Base-by-base conservation (phyloP, 371 early-diverging fungal species). In the Apophysomyces elegans region DNA sequence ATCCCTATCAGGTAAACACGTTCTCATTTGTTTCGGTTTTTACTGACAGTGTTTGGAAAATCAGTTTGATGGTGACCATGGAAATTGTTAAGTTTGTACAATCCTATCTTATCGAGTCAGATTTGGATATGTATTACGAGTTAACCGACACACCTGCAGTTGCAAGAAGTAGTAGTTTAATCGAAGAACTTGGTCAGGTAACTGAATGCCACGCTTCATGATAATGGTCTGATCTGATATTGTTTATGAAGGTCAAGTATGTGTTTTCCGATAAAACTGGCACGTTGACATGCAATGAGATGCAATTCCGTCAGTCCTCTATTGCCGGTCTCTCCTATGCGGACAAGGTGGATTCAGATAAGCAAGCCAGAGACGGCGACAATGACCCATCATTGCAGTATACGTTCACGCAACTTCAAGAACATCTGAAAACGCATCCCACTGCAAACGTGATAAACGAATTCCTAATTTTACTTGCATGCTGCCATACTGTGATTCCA, bases 401-500 rank as follows among this genome's bases (percentile, higher is more conserved):
- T 59, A 88, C 88, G 46, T 90, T 93, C 67, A 75, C 75, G 26
- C 89, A 89, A 69, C 67, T 93, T 47, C 71, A 77, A 16, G 84
- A 87, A 41, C 88, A 92, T 61, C 73, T 91, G 4, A 84, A 84
- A 50, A 79, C 79, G 4, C 90, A 89, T 64, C 79, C 84, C 8
- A 86, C 86, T 12, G 84, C 87, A 37, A 85, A 86, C 69, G 80
- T 86, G 39, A 86, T 91, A 60, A 85, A 87, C 37, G 92, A 92
- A 71, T 93, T 92, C 64, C 78, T 93, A 67, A 90, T 89, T 11
- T 75, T 96, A n/a, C 81, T 99, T 35, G 90, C 96, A 9, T 89
- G 91, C 14, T 99, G 99, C 77, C 98, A 99, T 77, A 99, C 98
- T 5, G 99, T 99, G 13, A 96, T 98, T 75, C 96, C 98, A 5